Conservation (phyloP, 495 filamentous ascomycete genomes). For the Penicillium cataractarum region DNA sequence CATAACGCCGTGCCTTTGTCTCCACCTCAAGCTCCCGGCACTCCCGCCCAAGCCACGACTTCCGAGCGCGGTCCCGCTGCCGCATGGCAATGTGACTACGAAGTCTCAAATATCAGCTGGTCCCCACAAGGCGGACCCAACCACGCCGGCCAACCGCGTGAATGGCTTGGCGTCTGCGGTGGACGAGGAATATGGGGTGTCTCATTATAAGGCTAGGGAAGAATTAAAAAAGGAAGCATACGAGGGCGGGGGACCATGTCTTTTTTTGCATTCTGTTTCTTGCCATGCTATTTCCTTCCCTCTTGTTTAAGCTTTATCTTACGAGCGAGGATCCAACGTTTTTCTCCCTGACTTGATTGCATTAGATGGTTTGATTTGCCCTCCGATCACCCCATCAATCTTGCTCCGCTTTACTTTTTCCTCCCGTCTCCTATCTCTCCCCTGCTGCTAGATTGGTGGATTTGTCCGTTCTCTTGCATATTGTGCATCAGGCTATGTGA, state of each 20-base stretch:
- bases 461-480: not conserved
- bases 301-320: not conserved
- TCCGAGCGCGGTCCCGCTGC: slow-evolving; percentile 70
- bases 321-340: not conserved
- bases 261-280: slow-evolving; percentile 8
- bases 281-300: slow-evolving; percentile 8
- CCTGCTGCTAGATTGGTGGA: not conserved
- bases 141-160: slow-evolving; percentile 66
- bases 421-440: not conserved
- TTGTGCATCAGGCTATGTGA: not conserved
- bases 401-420: slow-evolving; percentile 1
- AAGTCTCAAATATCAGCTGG: slow-evolving; percentile 95
- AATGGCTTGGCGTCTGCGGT: slow-evolving; percentile 93
- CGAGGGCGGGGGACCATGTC: not conserved
- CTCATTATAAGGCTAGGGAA: slow-evolving; percentile 50
- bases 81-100: slow-evolving; percentile 93
- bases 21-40: slow-evolving; percentile 34
- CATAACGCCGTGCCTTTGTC: slow-evolving; percentile 54
- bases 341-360: slow-evolving; percentile 12
- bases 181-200: slow-evolving; percentile 93
- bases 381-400: slow-evolving; percentile 15
- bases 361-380: slow-evolving; percentile 27
- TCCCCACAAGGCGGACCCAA: slow-evolving; percentile 75
- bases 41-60: slow-evolving; percentile 36
- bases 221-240: slow-evolving; percentile 1